Percentiles rank a stretch among this genome's conserved stretches.
Conservation (phyloP, 257 asterid genomes). For the Datura wrightii region DNA sequence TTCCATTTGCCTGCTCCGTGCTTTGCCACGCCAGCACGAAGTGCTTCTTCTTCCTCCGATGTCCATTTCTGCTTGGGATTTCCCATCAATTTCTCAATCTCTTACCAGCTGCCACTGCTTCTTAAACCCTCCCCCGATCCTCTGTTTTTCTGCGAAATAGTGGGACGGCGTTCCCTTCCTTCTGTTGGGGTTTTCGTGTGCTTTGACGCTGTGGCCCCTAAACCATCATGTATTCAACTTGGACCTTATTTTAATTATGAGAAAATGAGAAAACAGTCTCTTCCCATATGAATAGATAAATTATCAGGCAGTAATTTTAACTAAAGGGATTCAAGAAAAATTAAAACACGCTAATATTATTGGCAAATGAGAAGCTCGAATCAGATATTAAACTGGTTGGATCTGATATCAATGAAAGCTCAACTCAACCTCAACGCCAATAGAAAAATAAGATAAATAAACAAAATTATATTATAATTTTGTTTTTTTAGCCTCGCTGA, state of each 20-base stretch:
- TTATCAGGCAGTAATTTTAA: too few species aligned
- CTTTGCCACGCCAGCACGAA: constrained; percentile 69
- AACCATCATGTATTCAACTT: not conserved
- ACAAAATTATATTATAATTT: too few species aligned
- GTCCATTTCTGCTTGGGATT: constrained; percentile 83
- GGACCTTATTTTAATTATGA: not conserved
- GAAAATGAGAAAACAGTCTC: not conserved
- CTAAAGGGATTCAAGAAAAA: too few species aligned
- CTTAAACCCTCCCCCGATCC: not conserved
- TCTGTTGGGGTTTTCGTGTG: not conserved
- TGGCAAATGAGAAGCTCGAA: too few species aligned
- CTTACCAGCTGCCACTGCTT: not conserved
- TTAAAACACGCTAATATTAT: too few species aligned
- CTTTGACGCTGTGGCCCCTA: not conserved
- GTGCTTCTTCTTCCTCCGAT: constrained; percentile 68
- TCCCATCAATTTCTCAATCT: constrained; percentile 49
- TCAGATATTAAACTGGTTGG: too few species aligned
- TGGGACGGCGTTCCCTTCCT: not conserved
- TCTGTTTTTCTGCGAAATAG: not conserved
- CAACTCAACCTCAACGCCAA: too few species aligned
- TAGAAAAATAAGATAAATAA: too few species aligned
- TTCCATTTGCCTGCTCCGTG: constrained; percentile 88
- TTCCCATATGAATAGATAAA: not conserved
- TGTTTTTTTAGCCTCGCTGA: too few species aligned
- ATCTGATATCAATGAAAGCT: too few species aligned